Percentiles rank a stretch among this genome's conserved stretches.
These are phyloP conservation scores for Tuber melanosporum DNA, from an alignment of 495 filamentous ascomycete genomes.

Conservation along the genomic window DNA sequence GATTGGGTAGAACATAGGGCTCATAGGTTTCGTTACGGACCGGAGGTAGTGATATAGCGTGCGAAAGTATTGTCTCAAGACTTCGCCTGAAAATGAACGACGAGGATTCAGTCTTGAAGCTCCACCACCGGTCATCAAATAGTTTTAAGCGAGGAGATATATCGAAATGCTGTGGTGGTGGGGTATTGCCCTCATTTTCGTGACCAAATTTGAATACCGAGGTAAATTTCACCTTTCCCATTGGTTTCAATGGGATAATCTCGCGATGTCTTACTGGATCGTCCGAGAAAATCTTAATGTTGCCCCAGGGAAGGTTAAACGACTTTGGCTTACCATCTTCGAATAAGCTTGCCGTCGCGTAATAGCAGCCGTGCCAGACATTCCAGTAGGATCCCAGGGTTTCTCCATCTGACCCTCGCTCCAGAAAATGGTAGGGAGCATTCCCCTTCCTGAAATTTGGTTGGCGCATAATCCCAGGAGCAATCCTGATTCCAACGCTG, in stretches of 20 bases:
- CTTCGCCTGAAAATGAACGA: background rate
- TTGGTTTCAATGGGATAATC: background rate
- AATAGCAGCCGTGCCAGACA: background rate
- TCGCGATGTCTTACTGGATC: background rate
- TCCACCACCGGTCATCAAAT: background rate
- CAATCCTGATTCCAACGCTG: background rate
- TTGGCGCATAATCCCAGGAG: background rate
- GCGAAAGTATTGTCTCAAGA: background rate
- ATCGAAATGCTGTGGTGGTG: background rate
- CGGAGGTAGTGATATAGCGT: background rate
- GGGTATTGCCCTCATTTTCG: background rate
- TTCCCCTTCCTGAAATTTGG: too few relatives aligned
- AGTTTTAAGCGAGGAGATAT: background rate
- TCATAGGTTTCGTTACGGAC: background rate
- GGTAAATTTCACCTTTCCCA: background rate
- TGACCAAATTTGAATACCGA: background rate
- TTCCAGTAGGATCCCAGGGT: background rate
- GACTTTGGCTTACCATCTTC: background rate
- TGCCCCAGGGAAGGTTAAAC: background rate
- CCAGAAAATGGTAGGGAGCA: background rate
- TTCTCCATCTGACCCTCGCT: background rate
- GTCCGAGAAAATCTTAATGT: background rate
- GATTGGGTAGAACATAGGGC: background rate
- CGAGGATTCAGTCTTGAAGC: background rate
- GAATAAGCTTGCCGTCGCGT: conserved; percentile 1